Base-by-base conservation (phyloP, 441 rosid genomes). In the Aquilaria agallochum region DNA sequence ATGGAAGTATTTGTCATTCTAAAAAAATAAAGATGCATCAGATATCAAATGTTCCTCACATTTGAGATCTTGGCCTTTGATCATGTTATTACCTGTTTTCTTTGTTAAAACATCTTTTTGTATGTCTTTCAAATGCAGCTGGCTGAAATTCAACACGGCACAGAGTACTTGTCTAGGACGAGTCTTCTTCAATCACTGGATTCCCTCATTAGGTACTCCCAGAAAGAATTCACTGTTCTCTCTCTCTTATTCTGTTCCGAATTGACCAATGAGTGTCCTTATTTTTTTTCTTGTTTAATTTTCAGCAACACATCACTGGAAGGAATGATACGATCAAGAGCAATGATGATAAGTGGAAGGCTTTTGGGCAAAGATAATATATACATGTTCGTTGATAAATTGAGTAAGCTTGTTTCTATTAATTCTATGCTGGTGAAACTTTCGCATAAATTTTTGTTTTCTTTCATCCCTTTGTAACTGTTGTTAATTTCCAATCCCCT, bases 311-410 rank as follows among this genome's bases (percentile, higher is more conserved):
- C 76, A 50, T 78, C 87, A 12, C 50, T 20, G 59, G 97, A 80
- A 53, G 63, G 77, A 52, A 72, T 82, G 60, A 62, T 86, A 75
- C 81, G 90, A 78, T 80, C 90, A 54, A 86, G 97, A 76, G 97
- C 91, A 65, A 78, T 88, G 77, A 75, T 80, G 84, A 86, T 88
- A 62, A 79, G 79, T 69, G 98, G 95, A 69, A 84, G 96, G 73
- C 88, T 93, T 63, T 86, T 90, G 56, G 82, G 86, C 14, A 85
- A 67, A 70, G 96, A 85, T 33, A 79, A 66, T 53, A 68, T 81
- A 46, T 78, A 76, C 46, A 34, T 44, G 44, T 72, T 72, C 64
- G 61, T 80, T 63, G 95, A 90, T 3, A 89, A 90, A 78, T 71
- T 80, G 70, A 61, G 98, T 93, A 81, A 36, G 42, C 6, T 36